Base-by-base conservation (phyloP, 495 filamentous ascomycete species). In the Xylaria longipes region DNA sequence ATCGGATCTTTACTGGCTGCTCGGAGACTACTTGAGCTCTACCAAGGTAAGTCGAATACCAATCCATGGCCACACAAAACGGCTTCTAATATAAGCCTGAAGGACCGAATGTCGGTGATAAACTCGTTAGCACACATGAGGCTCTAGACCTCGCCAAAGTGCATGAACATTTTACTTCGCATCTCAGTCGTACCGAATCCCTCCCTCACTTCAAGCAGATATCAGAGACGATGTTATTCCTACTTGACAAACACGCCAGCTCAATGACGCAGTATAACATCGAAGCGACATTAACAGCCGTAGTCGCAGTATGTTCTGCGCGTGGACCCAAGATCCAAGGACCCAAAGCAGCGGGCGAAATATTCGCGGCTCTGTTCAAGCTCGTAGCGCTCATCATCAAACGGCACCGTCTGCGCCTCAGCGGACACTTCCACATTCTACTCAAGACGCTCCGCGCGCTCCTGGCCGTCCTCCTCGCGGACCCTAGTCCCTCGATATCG, bases 191-290 rank as follows among this genome's bases (percentile, higher is more conserved):
- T n/a, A 73, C 73, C 11, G 67, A 67, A 35, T 73, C 74, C 0
- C 82, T 86, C 67, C 83, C 84, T 17, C 83, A 88, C 62, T 91
- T 92, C 71, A 86, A 82, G 64, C 81, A 90, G n/a, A 81, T 85
- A 25, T 81, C 86, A 45, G 87, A 89, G 70, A 84, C 81, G 15
- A 74, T 91, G 64, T 75, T 85, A 37, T 76, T 88, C n/a, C 83
- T 92, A 33, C 84, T 93, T 35, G 88, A 87, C 74, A 85, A 82
- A 58, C 83, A 84, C 68, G 79, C 83, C 50, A 77, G 83, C 33
- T 81, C 84, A 37, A 87, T 94, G 72, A 84, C 85, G 0, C 92
- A 94, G 75, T 91, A 86, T 82, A 92, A 92, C 77, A 88, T 94
- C 71, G 92, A 94, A 68, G 82, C 79, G 46, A 86, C 89, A 25